Percentiles rank a stretch among this genome's conserved stretches.
Conservation (phyloP, 2,329 filamentous ascomycete species). For the Amesomyces nigricolor region DNA sequence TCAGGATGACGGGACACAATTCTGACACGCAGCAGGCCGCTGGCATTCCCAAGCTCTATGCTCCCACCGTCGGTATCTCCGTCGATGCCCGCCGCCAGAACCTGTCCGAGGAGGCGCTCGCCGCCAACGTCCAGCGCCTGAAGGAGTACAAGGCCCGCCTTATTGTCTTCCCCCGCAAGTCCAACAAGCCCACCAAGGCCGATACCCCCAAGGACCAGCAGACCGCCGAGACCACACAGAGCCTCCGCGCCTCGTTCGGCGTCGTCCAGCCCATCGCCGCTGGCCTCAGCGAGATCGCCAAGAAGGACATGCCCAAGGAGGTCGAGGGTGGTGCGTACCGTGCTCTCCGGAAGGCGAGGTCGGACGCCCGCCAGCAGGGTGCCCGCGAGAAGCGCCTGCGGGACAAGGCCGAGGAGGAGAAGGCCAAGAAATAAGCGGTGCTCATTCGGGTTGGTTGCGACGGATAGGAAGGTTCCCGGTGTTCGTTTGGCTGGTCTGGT, state of each 20-base stretch:
- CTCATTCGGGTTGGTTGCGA: constrained; percentile 16
- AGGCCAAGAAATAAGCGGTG: constrained; percentile 72
- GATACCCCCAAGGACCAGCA: constrained; percentile 62
- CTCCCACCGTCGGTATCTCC: constrained; percentile 91
- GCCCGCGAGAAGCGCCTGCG: constrained; percentile 87
- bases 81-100: constrained; percentile 97
- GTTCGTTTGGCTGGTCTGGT: constrained; percentile 30
- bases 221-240: constrained; percentile 63
- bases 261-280: constrained; percentile 54
- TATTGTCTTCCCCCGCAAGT: constrained; percentile 95
- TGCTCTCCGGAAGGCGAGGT: constrained; percentile 77
- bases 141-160: constrained; percentile 95
- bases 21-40: constrained; percentile 60
- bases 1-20: neutral
- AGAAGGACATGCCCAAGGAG: constrained; percentile 70
- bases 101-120: constrained; percentile 90
- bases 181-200: constrained; percentile 88
- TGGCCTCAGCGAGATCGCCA: constrained; percentile 69
- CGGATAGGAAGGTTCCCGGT: constrained; percentile 26
- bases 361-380: constrained; percentile 75
- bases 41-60: constrained; percentile 88
- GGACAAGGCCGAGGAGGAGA: constrained; percentile 79
- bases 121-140: constrained; percentile 93
- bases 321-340: constrained; percentile 80
- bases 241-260: constrained; percentile 53